phyloP scores from a whole-genome alignment of 495 filamentous ascomycete genomes.

The Friedmanniomyces endolithicus region DNA sequence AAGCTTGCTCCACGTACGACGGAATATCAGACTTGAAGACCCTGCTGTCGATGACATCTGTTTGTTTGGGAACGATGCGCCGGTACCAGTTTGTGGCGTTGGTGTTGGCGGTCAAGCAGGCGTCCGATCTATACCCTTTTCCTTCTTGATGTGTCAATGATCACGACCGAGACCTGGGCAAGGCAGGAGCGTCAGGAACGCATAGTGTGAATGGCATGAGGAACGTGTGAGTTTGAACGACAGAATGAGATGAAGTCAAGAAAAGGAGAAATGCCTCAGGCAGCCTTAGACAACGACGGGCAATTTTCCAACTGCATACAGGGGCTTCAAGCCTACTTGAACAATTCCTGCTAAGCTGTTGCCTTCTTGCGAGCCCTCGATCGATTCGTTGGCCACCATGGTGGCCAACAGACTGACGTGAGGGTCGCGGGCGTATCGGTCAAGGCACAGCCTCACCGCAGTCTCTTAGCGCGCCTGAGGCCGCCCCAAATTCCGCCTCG shows the following conservation, averaged over 20 bases:
- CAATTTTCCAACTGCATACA: neutral
- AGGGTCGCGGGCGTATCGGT: too few relatives aligned
- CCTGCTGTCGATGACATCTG: neutral
- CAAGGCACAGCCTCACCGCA: neutral
- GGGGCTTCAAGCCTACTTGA: neutral
- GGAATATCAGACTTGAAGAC: neutral
- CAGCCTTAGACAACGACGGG: neutral
- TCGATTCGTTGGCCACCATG: neutral
- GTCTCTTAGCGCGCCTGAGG: neutral
- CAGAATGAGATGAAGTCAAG: neutral
- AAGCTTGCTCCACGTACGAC: neutral
- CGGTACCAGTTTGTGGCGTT: too few relatives aligned
- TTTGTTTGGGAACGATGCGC: too few relatives aligned
- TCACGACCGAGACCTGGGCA: neutral
- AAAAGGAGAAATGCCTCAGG: neutral
- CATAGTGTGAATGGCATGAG: too few relatives aligned
- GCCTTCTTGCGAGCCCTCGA: constrained; percentile 1
- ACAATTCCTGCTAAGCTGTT: neutral
- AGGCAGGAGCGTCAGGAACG: too few relatives aligned
- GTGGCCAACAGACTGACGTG: neutral
- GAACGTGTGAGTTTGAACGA: neutral
- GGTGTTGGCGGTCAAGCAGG: neutral
- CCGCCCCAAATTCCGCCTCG: neutral
- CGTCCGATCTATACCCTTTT: neutral
- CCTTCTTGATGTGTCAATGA: neutral